A percentile compares a stretch with the other conserved stretches of the same genome.
phyloP scores from a whole-genome alignment of 2,329 filamentous ascomycete species.

The Bipolaris oryzae region DNA sequence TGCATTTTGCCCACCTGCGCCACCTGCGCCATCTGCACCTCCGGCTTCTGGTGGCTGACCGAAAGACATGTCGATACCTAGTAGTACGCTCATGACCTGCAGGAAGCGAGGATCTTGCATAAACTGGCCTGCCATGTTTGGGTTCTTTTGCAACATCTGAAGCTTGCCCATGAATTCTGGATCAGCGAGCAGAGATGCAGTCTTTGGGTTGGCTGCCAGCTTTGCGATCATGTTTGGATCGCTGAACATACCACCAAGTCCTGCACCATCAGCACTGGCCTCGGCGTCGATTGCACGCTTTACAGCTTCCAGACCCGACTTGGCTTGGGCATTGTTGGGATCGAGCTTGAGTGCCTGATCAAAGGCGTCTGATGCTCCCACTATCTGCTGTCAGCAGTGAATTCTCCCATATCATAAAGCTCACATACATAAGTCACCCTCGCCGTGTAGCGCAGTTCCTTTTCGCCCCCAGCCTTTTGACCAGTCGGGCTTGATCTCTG shows the following conservation, averaged over 20 bases:
- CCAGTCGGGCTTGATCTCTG: constrained; percentile 96
- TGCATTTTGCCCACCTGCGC: constrained; percentile 44
- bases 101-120: constrained; percentile 92
- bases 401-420: background rate
- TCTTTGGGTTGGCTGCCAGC: constrained; percentile 94
- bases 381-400: constrained; percentile 41
- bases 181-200: constrained; percentile 78
- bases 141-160: constrained; percentile 79
- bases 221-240: constrained; percentile 91
- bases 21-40: constrained; percentile 49
- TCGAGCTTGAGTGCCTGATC: constrained; percentile 94
- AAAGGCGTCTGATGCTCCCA: constrained; percentile 86
- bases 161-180: constrained; percentile 89
- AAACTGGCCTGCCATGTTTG: constrained; percentile 75
- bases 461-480: constrained; percentile 95
- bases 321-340: constrained; percentile 87
- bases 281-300: constrained; percentile 86
- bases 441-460: constrained; percentile 86
- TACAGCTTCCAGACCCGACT: constrained; percentile 83
- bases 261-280: constrained; percentile 68
- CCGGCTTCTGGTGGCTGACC: constrained; percentile 58
- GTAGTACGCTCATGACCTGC: constrained; percentile 88
- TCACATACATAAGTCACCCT: constrained; percentile 73
- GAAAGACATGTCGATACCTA: constrained; percentile 91
- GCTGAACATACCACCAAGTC: constrained; percentile 90